Percentiles rank a stretch among this genome's conserved stretches.
phyloP scores from a whole-genome alignment of 257 asterid genomes.

The Solanum arcanum region DNA sequence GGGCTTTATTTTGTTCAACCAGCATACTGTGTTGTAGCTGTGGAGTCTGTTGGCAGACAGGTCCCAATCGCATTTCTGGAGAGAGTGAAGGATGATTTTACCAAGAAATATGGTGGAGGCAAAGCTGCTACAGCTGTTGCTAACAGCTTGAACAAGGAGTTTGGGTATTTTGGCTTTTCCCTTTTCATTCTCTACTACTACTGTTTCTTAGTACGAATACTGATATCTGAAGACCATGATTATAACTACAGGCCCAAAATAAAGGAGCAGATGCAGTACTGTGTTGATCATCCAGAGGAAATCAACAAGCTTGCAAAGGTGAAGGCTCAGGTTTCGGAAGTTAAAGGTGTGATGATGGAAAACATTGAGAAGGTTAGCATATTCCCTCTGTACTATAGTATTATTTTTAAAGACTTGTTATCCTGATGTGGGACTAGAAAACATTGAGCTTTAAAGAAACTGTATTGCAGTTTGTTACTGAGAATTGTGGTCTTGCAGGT shows the following conservation, averaged over 20 bases:
- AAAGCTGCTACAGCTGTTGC: constrained; percentile 96
- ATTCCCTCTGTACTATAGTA: background rate
- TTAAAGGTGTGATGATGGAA: constrained; percentile 98
- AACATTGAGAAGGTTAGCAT: constrained; percentile 75
- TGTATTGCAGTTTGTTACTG: background rate
- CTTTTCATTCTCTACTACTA: background rate
- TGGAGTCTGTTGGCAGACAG: constrained; percentile 87
- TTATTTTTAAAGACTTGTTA: background rate
- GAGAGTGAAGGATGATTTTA: constrained; percentile 74
- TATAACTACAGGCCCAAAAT: constrained; percentile 50
- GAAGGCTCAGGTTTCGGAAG: constrained; percentile 95
- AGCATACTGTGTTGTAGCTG: constrained; percentile 95
- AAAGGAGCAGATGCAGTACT: constrained; percentile 96
- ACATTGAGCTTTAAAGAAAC: background rate
- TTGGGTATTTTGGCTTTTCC: constrained; percentile 37
- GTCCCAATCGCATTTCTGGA: constrained; percentile 81
- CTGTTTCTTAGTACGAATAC: background rate
- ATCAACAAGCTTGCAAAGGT: constrained; percentile 77
- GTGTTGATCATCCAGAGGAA: constrained; percentile 95
- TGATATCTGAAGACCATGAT: background rate
- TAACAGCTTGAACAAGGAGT: constrained; percentile 69
- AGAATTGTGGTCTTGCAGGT: constrained; percentile 34
- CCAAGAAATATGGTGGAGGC: constrained; percentile 86
- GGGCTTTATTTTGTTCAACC: constrained; percentile 3
- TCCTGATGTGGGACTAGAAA: background rate